Evolutionary conservation across 257 asterid species (phyloP), one percentile per base, ranked within the genome.

Genomic region (Linaria vulgaris): DNA sequence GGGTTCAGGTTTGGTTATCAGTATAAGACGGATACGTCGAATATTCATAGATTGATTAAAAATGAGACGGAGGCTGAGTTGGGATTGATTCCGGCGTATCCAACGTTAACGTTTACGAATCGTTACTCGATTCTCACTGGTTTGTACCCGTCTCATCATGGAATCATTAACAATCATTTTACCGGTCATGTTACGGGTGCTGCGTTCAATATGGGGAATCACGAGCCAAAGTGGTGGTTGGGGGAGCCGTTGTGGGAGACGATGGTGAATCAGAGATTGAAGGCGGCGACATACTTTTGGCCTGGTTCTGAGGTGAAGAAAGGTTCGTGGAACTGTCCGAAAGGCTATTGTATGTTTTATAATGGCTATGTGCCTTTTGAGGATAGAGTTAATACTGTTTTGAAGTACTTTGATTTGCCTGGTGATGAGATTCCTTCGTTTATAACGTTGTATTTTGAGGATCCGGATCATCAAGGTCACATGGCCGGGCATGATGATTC

Each of bases 201-300:
- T 15, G 11, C 17, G 15, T 86, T 86, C 81, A 76, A 39, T 13
- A 86, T 76, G 89, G 12, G 31, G 12, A 86, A 83, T 71, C 87
- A 82, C 73, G 87, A 84, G 57, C 77, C 91, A 0, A 61, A 78
- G 25, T 86, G 95, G 95, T 86, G 95, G 95, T 51, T 83, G 16
- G 95, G 95, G 0, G 95, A 86, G 72, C 95, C 95, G 6, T 55
- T 86, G 19, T 86, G 95, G 95, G 95, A 81, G 76, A 81, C 91
- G 0, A 79, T 86, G 20, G 80, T 37, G 23, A 83, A 79, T 49
- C 82, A 79, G 1, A 88, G 95, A 12, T 67, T 83, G 72, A 81
- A 79, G 64, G 91, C 95, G 47, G 71, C 95, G 0, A 81, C 91
- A 4, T 83, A 78, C 16, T 83, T 83, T 45, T 86, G 95, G 95